These are phyloP conservation scores for Myochromella boudieri DNA, from an alignment of 768 basidiomycete species.

Conservation along the genomic window DNA sequence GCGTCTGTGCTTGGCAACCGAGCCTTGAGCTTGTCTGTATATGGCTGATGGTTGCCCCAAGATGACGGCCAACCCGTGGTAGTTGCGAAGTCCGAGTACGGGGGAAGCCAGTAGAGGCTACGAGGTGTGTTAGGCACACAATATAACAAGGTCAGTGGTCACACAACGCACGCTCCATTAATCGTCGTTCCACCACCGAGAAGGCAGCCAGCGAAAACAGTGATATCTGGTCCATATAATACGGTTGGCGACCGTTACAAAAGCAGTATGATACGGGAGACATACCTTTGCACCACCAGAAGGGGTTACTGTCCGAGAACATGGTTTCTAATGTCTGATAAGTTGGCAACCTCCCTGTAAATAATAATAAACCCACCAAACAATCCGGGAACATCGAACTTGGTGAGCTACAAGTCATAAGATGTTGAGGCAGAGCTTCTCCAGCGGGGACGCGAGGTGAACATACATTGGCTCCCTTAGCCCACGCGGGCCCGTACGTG, in stretches of 20 bases:
- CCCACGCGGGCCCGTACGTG: conserved; percentile 52
- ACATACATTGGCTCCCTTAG: conserved; percentile 42
- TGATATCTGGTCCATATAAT: conserved; percentile 39
- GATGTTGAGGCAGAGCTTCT: no score
- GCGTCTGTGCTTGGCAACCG: conserved; percentile 57
- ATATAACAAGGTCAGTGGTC: neutral
- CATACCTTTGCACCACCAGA: conserved; percentile 65
- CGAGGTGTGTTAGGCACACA: conserved; percentile 1
- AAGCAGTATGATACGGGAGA: neutral
- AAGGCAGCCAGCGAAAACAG: conserved; percentile 62
- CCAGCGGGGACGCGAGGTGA: neutral
- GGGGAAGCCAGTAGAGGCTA: conserved; percentile 55
- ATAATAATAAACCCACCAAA: conserved; percentile 34
- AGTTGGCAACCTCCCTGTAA: neutral
- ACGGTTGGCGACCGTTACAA: neutral
- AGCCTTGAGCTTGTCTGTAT: conserved; percentile 45
- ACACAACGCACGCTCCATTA: conserved; percentile 64
- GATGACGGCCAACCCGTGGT: conserved; percentile 51
- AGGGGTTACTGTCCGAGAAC: conserved; percentile 56
- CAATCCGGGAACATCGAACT: conserved; percentile 64
- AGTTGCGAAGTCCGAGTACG: conserved; percentile 50
- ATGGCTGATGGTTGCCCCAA: conserved; percentile 53
- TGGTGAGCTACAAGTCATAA: conserved; percentile 62
- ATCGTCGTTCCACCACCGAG: conserved; percentile 63
- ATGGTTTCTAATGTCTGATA: conserved; percentile 43